Base-by-base conservation (phyloP, 225 moss, liverwort and hornwort genomes). In the Antitrichia curtipendula region DNA sequence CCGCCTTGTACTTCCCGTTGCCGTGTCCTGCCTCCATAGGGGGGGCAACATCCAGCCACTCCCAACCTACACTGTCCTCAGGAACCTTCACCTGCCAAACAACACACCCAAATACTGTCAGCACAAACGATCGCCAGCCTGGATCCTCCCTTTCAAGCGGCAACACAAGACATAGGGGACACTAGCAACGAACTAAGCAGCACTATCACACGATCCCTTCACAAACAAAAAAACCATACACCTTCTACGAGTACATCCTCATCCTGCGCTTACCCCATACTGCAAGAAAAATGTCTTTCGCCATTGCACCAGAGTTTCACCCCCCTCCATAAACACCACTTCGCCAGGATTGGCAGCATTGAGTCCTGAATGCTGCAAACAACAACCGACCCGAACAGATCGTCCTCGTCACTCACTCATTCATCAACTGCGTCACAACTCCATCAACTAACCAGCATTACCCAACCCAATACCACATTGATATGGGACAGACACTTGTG, bases 11-110 rank as follows among this genome's bases (percentile, higher is more conserved):
- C 86, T 96, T 97, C n/a, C 91, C 87, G 64, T 94, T 88, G 75
- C 89, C 84, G 61, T 86, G 93, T 29, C 91, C 94, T 71, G 82
- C 84, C 81, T 95, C 95, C 80, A 85, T 65, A 61, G 84, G 82
- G 40, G 86, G 64, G 36, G 88, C 88, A 60, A 85, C 85, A 54
- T 97, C 95, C 88, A 88, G 93, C 98, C 98, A 98, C 65, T 98
- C 96, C 98, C 98, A 98, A 66, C 96, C 96, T 86, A 95, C 92
- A 65, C 91, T 93, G 92, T 97, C 97, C 53, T 95, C 94, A 54
- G 97, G 97, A 58, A 96, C 92, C 90, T 95, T 96, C 85, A 96
- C 95, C 96, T 98, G 87, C 87, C 82, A 87, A 56, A 31, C 89
- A 89, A 70, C 22, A 65, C 52, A 75, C 29, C 77, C 71, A 57